Evolutionary conservation across 345 rosid genomes (phyloP), one percentile per base, ranked within the genome.

Genomic region (Iberis pinnata): DNA sequence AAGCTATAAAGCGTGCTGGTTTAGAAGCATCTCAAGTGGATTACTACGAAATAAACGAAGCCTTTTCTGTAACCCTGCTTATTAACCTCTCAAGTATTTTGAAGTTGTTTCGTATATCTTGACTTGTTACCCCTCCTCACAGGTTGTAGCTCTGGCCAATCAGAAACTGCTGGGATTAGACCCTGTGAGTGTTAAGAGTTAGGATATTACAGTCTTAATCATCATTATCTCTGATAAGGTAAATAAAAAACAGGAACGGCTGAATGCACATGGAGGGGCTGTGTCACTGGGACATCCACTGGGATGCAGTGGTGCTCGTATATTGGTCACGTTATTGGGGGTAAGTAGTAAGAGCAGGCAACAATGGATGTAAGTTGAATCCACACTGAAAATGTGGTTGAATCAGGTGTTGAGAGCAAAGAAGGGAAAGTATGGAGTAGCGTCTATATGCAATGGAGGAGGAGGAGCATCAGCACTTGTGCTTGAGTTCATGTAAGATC

Each of bases 291-390:
- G 98, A 19, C 98, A 92, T 60, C 98, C 96, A 17, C n/a, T 92
- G 36, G 98, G 98, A 50, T 85, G 98, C 75, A 92, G 95, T 20
- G 96, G 98, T 60, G 95, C 98, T 73, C 95, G 98, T 26, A 82
- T 92, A 20, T 66, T 92, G 75, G 80, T 81, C 50, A 78, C 96
- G 13, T 82, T 92, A 43, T 73, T 92, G 49, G 98, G 98, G 88
- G 98, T 92, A 82, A 60, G 71, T 43, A 38, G 8, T 41, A 48
- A 32, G 32, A 16, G 18, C 46, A 58, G 12, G 43, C 13, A 60
- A 46, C 39, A 39, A 32, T 33, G 58, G n/a, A n/a, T 60, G 39
- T 37, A 29, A 49, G 18, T 0, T 43, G 55, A 59, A 58, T 45
- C 41, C 56, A 4, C 18, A 12, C 37, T 56, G 51, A 20, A 48